A percentile compares a stretch with the other conserved stretches of the same genome.
phyloP scores from a whole-genome alignment of 23 red algal species.

The Gracilaria domingensis region DNA sequence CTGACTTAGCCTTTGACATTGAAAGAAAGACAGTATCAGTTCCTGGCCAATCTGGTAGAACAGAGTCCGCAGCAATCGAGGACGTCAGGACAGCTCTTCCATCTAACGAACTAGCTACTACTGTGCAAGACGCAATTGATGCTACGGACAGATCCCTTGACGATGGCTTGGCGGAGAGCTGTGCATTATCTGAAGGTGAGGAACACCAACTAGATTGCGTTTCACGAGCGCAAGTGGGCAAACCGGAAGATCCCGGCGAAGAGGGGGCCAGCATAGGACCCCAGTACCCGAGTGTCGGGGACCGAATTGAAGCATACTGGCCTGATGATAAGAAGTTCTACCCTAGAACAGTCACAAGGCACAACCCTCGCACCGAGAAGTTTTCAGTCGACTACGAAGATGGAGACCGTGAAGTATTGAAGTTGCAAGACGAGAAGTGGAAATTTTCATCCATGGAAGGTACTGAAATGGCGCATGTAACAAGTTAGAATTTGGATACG shows the following conservation, averaged over 20 bases:
- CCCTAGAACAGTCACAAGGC: no score
- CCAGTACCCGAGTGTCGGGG: neutral
- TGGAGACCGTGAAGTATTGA: constrained; percentile 15
- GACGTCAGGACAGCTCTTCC: constrained; percentile 10
- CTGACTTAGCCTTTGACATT: constrained; percentile 21
- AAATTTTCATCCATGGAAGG: neutral
- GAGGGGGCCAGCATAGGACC: no score
- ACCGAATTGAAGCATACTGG: neutral
- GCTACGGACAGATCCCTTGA: neutral
- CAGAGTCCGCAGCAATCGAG: constrained; percentile 40
- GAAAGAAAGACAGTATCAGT: neutral
- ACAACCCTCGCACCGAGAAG: neutral
- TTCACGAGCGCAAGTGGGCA: neutral
- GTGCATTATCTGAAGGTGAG: neutral
- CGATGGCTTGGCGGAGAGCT: neutral
- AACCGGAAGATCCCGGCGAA: neutral
- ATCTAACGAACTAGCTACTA: neutral
- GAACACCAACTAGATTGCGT: neutral
- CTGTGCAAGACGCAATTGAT: constrained; percentile 32
- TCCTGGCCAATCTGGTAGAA: neutral
- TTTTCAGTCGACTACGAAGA: constrained; percentile 12
- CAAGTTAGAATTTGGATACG: neutral
- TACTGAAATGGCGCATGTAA: neutral
- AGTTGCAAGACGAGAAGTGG: constrained; percentile 29
- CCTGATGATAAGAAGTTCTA: neutral